Base-by-base conservation (phyloP, 306 rosid genomes). In the Parietaria judaica region DNA sequence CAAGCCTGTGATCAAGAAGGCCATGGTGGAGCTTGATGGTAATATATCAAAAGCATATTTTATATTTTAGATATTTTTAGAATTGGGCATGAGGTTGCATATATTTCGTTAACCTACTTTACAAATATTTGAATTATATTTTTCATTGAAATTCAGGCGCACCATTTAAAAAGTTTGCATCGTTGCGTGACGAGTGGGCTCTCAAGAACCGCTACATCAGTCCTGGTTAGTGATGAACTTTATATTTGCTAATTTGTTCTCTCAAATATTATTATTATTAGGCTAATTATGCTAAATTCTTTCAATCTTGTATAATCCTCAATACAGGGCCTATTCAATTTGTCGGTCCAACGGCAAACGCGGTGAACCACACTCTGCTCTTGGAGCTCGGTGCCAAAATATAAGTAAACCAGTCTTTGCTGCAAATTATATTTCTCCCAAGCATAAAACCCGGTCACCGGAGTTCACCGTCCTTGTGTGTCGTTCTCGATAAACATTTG, bases 1-100 rank as follows among this genome's bases (percentile, higher is more conserved):
- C 76, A 94, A 94, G 84, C 95, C 99, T 53, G 99, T 94, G 82
- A 88, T 94, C 67, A 94, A 94, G 89, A 94, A 94, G 86, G 99
- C 99, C 68, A 86, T 94, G 95, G 99, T 94, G 73, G 99, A 94
- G 78, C 97, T 94, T 59, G 97, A 94, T 66, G 99, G 99, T 94
- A 80, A 67, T 65, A 38, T 48, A 36, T 52, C 51, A 14, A 48
- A 38, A 66, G 36, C 37, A 4, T 11, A 5, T 49, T 49, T 55
- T 23, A 23, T 23, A 23, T 23, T 23, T 23, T 23, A 23, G 2
- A 55, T 7, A 10, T 55, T 10, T 36, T 55, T 16, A 8, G 59
- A 23, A 8, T 2, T 52, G 7, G 56, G n/a, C 3, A 52, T 14
- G 16, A 52, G 56, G n/a, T 15, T 15, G n/a, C 34, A 14, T 6